Conservation (phyloP, 2,329 filamentous ascomycete species). For the Aspergillus sp. region DNA sequence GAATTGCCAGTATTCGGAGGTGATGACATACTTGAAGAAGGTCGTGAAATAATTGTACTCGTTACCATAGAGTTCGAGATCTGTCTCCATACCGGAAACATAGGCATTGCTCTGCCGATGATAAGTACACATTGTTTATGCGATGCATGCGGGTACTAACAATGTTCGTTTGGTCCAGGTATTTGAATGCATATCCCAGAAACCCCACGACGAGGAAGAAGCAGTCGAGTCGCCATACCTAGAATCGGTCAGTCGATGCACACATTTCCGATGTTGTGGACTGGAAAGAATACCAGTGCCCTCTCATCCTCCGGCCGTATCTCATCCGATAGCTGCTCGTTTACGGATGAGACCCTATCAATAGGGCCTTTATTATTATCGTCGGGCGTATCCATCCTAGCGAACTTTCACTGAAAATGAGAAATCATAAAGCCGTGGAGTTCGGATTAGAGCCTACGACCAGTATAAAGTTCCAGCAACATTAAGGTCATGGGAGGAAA, state of each 20-base stretch:
- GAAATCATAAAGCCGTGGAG: no score
- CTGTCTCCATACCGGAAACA: slow-evolving; percentile 11
- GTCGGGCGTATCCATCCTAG: neutral
- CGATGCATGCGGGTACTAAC: neutral
- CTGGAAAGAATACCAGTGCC: neutral
- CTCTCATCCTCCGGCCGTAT: neutral
- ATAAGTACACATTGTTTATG: neutral
- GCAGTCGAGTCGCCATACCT: slow-evolving; percentile 13
- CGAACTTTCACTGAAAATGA: no score
- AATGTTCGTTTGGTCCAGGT: slow-evolving; percentile 13
- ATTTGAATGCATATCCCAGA: slow-evolving; percentile 13
- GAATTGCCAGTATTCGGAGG: no score
- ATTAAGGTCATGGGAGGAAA: neutral
- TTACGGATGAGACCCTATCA: neutral
- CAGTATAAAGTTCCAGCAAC: neutral
- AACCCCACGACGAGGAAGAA: slow-evolving; percentile 11
- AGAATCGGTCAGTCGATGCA: neutral
- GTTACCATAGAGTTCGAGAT: slow-evolving; percentile 9
- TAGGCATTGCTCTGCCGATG: slow-evolving; percentile 8
- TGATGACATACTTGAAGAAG: slow-evolving; percentile 2
- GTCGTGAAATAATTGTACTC: slow-evolving; percentile 14
- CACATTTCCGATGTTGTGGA: neutral
- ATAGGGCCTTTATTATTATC: neutral
- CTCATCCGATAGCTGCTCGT: neutral
- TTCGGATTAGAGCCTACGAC: no score